phyloP scores from a whole-genome alignment of 2,329 filamentous ascomycete species.

The Cladobotryum mycophilum region DNA sequence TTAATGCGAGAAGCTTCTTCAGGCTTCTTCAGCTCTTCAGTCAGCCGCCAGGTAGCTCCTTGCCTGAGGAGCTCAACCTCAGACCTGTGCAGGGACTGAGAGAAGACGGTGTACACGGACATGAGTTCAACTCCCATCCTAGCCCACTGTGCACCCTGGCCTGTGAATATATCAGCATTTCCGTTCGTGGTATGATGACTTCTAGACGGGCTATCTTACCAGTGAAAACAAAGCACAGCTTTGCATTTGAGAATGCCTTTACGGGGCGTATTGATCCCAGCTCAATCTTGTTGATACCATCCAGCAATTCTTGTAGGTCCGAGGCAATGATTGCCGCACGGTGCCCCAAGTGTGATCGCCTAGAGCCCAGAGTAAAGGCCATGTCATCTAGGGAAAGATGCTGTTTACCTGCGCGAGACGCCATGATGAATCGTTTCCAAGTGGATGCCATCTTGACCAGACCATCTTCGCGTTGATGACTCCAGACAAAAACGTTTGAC shows the following conservation, averaged over 20 bases:
- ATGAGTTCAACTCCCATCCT: conserved; percentile 8
- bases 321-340: conserved; percentile 7
- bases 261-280: conserved; percentile 7
- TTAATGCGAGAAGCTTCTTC: conserved; percentile 9
- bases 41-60: conserved; percentile 8
- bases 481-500: conserved; percentile 8
- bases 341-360: conserved; percentile 5
- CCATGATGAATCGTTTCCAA: conserved; percentile 6
- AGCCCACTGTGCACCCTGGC: conserved; percentile 10
- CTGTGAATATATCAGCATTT: background rate
- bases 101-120: conserved; percentile 5
- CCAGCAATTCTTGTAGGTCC: conserved; percentile 3
- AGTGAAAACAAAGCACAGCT: conserved; percentile 8
- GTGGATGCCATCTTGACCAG: conserved; percentile 4
- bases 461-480: conserved; percentile 8
- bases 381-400: conserved; percentile 6
- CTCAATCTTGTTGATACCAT: conserved; percentile 7
- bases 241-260: conserved; percentile 4
- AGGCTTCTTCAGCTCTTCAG: conserved; percentile 5
- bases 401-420: conserved; percentile 1
- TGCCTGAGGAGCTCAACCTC: conserved; percentile 7
- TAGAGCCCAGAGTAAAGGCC: conserved; percentile 7
- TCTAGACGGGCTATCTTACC: background rate
- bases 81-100: conserved; percentile 1
- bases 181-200: no score